A percentile compares a stretch with the other conserved stretches of the same genome.
Conservation (phyloP, 2,329 filamentous ascomycete species). For the Penicillium sp. region DNA sequence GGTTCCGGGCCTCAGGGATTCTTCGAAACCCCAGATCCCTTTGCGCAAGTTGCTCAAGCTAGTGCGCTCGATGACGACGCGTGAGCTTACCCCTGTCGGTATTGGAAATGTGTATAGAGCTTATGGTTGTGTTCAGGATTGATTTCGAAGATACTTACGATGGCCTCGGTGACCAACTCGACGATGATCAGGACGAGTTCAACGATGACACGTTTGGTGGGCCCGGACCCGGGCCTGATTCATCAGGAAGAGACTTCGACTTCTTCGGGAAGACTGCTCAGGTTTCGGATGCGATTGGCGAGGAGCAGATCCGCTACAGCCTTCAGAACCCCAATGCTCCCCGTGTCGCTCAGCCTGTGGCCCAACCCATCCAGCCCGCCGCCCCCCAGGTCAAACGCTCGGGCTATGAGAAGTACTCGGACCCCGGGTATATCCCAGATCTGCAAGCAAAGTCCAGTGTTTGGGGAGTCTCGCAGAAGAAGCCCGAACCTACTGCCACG, state of each 20-base stretch:
- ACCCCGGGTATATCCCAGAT: slow-evolving; percentile 81
- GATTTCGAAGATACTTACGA: slow-evolving; percentile 99
- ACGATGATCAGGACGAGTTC: slow-evolving; percentile 90
- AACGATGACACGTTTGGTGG: slow-evolving; percentile 90
- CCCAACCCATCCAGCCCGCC: slow-evolving; percentile 47
- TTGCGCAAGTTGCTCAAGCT: slow-evolving; percentile 73
- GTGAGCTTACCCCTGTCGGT: slow-evolving; percentile 50
- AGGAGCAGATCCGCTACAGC: slow-evolving; percentile 84
- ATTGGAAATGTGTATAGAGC: neutral
- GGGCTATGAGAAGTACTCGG: slow-evolving; percentile 89
- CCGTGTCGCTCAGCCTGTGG: slow-evolving; percentile 29
- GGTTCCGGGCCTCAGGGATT: slow-evolving; percentile 62
- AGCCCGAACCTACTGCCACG: slow-evolving; percentile 27
- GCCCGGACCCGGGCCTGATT: slow-evolving; percentile 37
- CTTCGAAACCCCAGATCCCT: slow-evolving; percentile 87
- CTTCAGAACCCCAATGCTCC: slow-evolving; percentile 65
- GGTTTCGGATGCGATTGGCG: slow-evolving; percentile 80
- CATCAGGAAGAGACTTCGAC: slow-evolving; percentile 85
- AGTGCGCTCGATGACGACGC: slow-evolving; percentile 61
- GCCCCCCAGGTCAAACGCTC: slow-evolving; percentile 62
- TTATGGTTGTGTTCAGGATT: slow-evolving; percentile 51
- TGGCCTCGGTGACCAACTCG: slow-evolving; percentile 84
- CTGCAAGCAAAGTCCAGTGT: slow-evolving; percentile 90
- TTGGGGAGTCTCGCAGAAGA: slow-evolving; percentile 70
- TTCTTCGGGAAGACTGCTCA: slow-evolving; percentile 93